Base-by-base conservation (phyloP, 345 rosid species). In the Sonneratia caseolaris region DNA sequence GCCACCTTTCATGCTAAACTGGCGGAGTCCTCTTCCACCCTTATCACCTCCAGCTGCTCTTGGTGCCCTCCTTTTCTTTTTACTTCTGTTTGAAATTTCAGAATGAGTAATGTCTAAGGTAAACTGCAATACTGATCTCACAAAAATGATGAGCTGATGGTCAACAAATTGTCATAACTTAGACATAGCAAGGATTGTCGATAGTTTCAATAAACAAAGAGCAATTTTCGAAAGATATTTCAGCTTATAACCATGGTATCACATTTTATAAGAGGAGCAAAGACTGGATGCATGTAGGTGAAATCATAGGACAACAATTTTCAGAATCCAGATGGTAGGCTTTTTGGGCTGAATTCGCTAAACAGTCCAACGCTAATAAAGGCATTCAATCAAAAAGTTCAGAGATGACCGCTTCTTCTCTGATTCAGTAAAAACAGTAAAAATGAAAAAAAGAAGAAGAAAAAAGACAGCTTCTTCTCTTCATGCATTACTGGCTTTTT, bases 21-120 rank as follows among this genome's bases (percentile, higher is more conserved):
- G 86, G 40, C 86, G 86, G 45, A 82, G 86, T 36, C 86, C 86
- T 80, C 83, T 77, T 56, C 83, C 83, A 53, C 76, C 74, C 79
- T 80, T 82, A 76, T 82, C 86, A 62, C 81, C 76, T 27, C 79
- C 83, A 27, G 70, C 72, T 42, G 80, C 78, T 19, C 83, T 76
- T 72, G 76, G 83, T 66, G 81, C 83, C 68, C 84, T 80, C 76
- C 76, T 82, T 67, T 80, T 82, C 83, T 80, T 82, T 77, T 77
- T 82, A 45, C 61, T 76, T 48, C 85, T 79, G 38, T 13, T 10
- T 27, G 66, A 4, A 24, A 62, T 4, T 27, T 62, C 37, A 62
- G 66, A 62, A 62, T 35, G 38, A 35, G 66, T 1, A 35, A 13
- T 19, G 10, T 36, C 15, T 68, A 47, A 27, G 66, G 27, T 13